A percentile compares a stretch with the other conserved stretches of the same genome.
These are phyloP conservation scores for Solanum appendiculatum DNA, from an alignment of 257 asterid species.

Conservation along the genomic window DNA sequence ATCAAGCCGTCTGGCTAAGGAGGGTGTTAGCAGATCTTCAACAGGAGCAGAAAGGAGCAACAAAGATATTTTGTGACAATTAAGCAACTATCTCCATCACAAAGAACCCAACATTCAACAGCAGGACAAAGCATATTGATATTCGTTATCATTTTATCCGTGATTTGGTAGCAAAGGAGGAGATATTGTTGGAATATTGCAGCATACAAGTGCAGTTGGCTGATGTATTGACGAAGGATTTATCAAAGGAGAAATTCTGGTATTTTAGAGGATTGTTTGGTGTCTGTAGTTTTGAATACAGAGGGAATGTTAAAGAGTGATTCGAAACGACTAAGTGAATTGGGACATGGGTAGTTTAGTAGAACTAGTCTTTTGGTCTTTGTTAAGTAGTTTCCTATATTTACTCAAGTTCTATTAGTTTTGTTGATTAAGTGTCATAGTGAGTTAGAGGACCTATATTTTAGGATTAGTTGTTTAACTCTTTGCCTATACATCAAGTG, in stretches of 20 bases:
- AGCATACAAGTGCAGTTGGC: background rate
- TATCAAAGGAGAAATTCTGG: background rate
- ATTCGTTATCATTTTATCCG: background rate
- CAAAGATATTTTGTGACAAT: too few species aligned
- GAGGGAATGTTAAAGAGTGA: background rate
- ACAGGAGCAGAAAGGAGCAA: too few species aligned
- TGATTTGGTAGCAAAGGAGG: background rate
- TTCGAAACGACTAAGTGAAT: too few species aligned
- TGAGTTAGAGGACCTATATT: background rate
- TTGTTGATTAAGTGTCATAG: background rate
- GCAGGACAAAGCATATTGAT: background rate
- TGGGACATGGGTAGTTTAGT: background rate
- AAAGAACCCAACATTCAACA: too few species aligned
- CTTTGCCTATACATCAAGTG: too few species aligned
- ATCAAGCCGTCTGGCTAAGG: too few species aligned
- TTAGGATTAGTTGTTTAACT: background rate
- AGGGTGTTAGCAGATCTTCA: too few species aligned
- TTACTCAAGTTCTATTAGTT: too few species aligned
- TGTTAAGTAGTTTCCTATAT: background rate
- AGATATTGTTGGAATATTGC: background rate
- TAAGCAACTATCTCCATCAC: too few species aligned
- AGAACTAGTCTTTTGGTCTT: background rate
- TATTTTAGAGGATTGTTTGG: background rate
- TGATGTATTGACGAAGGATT: background rate
- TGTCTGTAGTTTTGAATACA: background rate